A percentile compares a stretch with the other conserved stretches of the same genome.
These are phyloP conservation scores for Boechera retrofracta DNA, from an alignment of 345 rosid genomes.

Conservation along the genomic window DNA sequence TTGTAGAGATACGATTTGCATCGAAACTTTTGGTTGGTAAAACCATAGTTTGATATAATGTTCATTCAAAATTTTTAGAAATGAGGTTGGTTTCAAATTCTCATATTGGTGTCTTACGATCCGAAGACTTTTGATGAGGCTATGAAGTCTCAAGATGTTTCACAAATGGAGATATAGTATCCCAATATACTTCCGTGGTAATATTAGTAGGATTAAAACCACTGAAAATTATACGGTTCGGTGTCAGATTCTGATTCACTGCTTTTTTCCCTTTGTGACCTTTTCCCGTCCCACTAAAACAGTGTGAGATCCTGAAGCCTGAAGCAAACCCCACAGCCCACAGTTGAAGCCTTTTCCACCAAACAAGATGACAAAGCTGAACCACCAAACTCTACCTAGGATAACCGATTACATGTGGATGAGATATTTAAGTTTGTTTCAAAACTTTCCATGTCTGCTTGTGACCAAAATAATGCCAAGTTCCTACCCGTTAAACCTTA, in stretches of 20 bases:
- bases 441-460: constrained; percentile 60
- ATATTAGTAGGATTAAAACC: too few species aligned
- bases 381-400: constrained; percentile 76
- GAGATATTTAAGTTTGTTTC: constrained; percentile 51
- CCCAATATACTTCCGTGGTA: too few species aligned
- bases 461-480: constrained; percentile 63
- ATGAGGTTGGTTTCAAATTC: too few species aligned
- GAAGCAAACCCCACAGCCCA: constrained; percentile 85
- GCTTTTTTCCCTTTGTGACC: constrained; percentile 76
- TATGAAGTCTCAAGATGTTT: too few species aligned
- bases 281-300: constrained; percentile 73
- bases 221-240: neutral
- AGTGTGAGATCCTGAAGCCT: constrained; percentile 93
- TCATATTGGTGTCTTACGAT: too few species aligned
- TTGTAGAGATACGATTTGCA: too few species aligned
- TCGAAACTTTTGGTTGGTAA: too few species aligned
- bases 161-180: too few species aligned
- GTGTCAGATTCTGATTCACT: constrained; percentile 76
- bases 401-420: constrained; percentile 65
- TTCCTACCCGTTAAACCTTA: constrained; percentile 63
- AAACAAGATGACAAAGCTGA: constrained; percentile 89
- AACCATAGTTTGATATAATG: too few species aligned
- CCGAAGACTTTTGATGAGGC: too few species aligned
- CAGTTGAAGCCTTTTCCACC: constrained; percentile 81
- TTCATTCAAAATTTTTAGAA: too few species aligned